phyloP scores from a whole-genome alignment of 208 protist species.

The Acanthamoeba lenticulata region DNA sequence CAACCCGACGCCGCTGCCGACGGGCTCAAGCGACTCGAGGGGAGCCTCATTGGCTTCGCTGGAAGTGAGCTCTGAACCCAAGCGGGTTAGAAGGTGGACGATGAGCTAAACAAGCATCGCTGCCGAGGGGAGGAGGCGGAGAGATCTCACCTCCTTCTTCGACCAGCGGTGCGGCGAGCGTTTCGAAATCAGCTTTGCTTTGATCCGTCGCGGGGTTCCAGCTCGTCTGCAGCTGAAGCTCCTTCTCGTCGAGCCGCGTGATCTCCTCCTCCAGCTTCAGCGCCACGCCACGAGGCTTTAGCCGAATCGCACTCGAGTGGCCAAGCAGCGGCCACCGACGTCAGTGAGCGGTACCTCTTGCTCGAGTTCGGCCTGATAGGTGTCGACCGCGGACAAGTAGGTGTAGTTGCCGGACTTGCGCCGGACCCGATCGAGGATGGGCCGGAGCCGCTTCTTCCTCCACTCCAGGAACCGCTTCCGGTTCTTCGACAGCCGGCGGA shows the following conservation, averaged over 20 bases:
- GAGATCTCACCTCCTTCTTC: background rate
- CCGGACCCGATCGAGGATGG: background rate
- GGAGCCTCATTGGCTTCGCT: too few relatives aligned
- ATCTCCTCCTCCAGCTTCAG: background rate
- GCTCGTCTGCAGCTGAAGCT: background rate
- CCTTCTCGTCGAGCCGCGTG: background rate
- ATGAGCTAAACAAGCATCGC: background rate
- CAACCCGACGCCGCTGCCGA: background rate
- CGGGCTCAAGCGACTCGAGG: background rate
- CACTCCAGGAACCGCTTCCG: background rate
- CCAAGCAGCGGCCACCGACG: background rate
- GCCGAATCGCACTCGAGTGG: too few relatives aligned
- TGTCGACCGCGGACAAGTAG: background rate
- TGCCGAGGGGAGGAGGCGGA: background rate
- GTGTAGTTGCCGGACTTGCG: background rate
- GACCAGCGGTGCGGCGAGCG: background rate
- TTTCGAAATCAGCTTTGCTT: background rate
- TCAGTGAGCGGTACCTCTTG: background rate
- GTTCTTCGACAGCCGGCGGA: background rate
- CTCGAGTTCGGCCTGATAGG: background rate
- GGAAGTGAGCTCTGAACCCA: too few relatives aligned
- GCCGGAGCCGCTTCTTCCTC: background rate
- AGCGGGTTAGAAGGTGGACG: too few relatives aligned
- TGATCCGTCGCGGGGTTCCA: background rate
- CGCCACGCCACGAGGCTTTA: too few relatives aligned